Evolutionary conservation across 768 basidiomycete species (phyloP), one percentile per base, ranked within the genome.

Genomic region (Pleurotus pulmonarius): DNA sequence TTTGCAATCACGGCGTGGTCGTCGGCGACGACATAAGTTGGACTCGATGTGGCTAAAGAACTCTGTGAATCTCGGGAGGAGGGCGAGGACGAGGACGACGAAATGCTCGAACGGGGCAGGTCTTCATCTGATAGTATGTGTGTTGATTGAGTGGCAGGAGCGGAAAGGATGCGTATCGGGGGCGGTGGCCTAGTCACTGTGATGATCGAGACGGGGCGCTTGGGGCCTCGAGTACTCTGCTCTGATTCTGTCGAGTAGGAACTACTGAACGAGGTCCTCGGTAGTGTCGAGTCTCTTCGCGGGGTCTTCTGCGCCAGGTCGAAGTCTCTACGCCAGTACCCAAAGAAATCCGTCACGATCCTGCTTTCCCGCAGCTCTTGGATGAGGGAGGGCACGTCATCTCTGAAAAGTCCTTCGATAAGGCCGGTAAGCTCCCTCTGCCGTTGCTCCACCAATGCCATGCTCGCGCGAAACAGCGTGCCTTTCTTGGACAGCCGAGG

Each of bases 311-410:
- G 74, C 24, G 75, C 75, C 37, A 82, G 71, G 53, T 92, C 89
- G 58, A 80, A 69, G 67, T 93, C 91, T 39, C 85, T 72, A 58
- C 85, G 75, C 91, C 91, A 92, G 60, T 81, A 78, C 12, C 82
- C 87, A 64, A 93, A 93, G 69, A 92, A 93, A 65, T 92, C 86
- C 2, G 82, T 82, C 49, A 90, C 79, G 25, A 76, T 66, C 34
- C 73, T 75, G 24, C 79, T 80, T 15, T 73, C 72, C 39, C 88
- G 77, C 54, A 93, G 76, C 56, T 92, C 91, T 55, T 75, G 70
- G 49, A 92, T 69, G 45, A 92, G 75, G 0, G 77, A 75, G 13
- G 91, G 90, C 47, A 88, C 76, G 40, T 84, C 78, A 20, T 82
- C 79, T 38, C 70, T 67, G 56, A 86, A 86, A 13, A 92, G 71